Evolutionary conservation across 345 rosid genomes (phyloP).

Genomic region (Eucalyptus pauciflora): DNA sequence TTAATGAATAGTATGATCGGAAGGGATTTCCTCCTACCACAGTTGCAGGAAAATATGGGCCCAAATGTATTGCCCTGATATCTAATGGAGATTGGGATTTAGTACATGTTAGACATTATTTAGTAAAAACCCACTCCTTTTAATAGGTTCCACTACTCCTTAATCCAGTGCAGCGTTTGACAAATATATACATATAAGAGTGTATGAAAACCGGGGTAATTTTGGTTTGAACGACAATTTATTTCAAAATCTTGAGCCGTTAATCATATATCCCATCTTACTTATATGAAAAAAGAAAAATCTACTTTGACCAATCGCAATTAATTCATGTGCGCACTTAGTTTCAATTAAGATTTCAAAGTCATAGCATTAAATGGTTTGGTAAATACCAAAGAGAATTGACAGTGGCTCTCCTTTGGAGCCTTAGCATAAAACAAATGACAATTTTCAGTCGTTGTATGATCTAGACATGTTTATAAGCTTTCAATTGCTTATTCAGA

Average conservation of each 20-base stretch:
- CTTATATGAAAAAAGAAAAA: neutral
- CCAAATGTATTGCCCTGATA: neutral
- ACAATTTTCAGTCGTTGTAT: neutral
- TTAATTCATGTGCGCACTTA: neutral
- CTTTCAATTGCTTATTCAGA: neutral
- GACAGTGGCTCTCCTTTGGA: neutral
- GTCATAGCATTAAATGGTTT: neutral
- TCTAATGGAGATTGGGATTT: neutral
- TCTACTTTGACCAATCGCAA: neutral
- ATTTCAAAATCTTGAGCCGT: neutral
- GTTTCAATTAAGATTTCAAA: neutral
- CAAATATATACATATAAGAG: neutral
- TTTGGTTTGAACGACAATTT: neutral
- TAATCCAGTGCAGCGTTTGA: neutral
- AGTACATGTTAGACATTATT: neutral
- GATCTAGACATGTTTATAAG: neutral
- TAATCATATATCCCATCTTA: neutral
- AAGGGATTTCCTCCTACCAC: neutral
- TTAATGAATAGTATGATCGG: neutral
- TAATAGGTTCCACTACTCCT: neutral
- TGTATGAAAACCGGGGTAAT: accelerated
- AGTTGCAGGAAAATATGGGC: neutral
- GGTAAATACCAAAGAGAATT: neutral
- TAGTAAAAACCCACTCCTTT: neutral
- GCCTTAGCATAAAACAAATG: neutral